These are phyloP conservation scores for Entomortierella lignicola DNA, from an alignment of 192 early-diverging fungal genomes.

Conservation along the genomic window DNA sequence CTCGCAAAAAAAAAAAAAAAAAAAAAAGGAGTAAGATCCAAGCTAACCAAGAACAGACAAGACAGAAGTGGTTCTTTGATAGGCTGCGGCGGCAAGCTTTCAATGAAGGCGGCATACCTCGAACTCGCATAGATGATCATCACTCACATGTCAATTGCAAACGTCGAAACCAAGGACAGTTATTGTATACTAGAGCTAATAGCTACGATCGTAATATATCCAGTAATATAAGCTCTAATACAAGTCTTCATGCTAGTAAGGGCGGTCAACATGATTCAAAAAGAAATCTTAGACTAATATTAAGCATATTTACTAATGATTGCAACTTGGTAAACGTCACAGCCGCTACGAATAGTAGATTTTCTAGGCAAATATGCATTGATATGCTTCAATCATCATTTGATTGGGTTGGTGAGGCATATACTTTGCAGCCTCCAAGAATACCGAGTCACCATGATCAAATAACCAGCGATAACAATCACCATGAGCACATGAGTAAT, in stretches of 20 bases:
- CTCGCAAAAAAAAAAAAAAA: no score
- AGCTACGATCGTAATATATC: not conserved
- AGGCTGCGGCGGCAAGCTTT: not conserved
- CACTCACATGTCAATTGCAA: not conserved
- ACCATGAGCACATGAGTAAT: not conserved
- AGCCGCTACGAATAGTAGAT: not conserved
- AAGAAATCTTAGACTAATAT: no score
- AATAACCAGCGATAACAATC: not conserved
- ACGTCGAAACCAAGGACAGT: not conserved
- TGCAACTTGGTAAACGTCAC: no score
- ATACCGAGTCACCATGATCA: not conserved
- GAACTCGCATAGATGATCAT: not conserved
- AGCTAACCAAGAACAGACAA: not conserved
- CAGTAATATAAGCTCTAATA: no score
- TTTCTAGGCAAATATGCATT: constrained; percentile 7
- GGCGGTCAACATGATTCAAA: no score
- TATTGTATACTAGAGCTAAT: not conserved
- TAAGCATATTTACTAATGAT: no score
- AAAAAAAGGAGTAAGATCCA: constrained; percentile 7
- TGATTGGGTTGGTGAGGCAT: constrained; percentile 11
- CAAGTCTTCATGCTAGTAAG: no score
- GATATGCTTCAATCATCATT: constrained; percentile 13
- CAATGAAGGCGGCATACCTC: not conserved
- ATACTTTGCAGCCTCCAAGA: not conserved
- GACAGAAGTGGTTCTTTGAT: constrained; percentile 2